phyloP scores from a whole-genome alignment of 805 yeast genomes.

The Candida maesae region DNA sequence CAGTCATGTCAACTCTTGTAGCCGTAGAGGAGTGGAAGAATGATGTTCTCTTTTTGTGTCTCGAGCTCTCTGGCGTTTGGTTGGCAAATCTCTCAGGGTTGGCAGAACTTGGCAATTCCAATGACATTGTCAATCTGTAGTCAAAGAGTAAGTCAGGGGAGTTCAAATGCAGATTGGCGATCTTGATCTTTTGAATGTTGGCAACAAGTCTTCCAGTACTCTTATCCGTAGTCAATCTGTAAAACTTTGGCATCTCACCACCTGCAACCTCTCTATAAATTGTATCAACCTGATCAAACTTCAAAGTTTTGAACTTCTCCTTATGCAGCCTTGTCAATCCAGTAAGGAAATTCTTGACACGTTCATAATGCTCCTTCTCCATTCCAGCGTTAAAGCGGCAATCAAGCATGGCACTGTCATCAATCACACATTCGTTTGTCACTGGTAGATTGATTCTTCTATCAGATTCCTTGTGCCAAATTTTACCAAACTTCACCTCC shows the following conservation, averaged over 20 bases:
- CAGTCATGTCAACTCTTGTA: conserved; percentile 69
- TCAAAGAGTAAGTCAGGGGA: conserved; percentile 79
- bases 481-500: conserved; percentile 71
- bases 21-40: conserved; percentile 72
- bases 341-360: conserved; percentile 49
- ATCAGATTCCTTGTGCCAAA: conserved; percentile 61
- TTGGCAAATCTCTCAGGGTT: conserved; percentile 51
- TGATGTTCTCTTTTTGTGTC: conserved; percentile 72
- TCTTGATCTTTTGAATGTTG: conserved; percentile 67
- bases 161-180: conserved; percentile 68
- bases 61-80: conserved; percentile 49
- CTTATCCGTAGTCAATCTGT: conserved; percentile 65
- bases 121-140: conserved; percentile 66
- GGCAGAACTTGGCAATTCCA: conserved; percentile 70
- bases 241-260: conserved; percentile 59
- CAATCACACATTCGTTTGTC: conserved; percentile 59
- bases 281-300: conserved; percentile 59
- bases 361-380: conserved; percentile 58
- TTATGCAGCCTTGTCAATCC: conserved; percentile 50
- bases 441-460: conserved; percentile 62
- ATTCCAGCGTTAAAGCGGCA: conserved; percentile 63
- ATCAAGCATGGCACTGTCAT: conserved; percentile 47
- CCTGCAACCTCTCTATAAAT: conserved; percentile 59
- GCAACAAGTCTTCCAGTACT: conserved; percentile 63
- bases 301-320: conserved; percentile 55